Evolutionary conservation across 371 early-diverging fungal genomes (phyloP), one percentile per base, ranked within the genome.

Genomic region (Mucor velutinosus): DNA sequence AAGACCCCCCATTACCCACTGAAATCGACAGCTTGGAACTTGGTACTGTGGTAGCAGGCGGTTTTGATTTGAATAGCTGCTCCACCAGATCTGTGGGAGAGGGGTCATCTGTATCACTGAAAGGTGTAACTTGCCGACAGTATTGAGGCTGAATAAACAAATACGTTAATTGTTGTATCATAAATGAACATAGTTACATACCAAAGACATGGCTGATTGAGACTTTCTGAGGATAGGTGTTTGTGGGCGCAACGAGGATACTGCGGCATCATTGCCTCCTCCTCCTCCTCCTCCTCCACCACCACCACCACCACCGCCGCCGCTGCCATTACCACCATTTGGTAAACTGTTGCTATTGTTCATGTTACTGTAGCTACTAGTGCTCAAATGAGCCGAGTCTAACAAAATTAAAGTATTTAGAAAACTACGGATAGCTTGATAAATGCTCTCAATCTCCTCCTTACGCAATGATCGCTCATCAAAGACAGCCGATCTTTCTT

Each of bases 351-450:
- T 45, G 30, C 21, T 68, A 3, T 37, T 58, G 25, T 37, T 58
- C 14, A 45, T 27, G 30, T 61, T 61, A 91, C 89, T 67, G 85
- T 79, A 45, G 45, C 45, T 51, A 87, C 58, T 27, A 25, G 33
- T 19, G 32, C 47, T 33, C 14, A 39, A 17, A 51, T 33, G 35
- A 21, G 61, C 37, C 10, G 67, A 60, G 33, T 67, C 67, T 67
- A 56, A 30, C 14, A 6, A 32, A 60, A 30, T 25, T 25, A n/a
- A 47, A 23, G 49, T 47, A 47, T 21, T 47, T 47, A 47, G 49
- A 25, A 25, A 53, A 53, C 19, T 19, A n/a, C n/a, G 19, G 19
- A 45, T n/a, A n/a, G 4, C n/a, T 45, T 45, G 45, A n/a, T 19
- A 45, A 45, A 19, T 45, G n/a, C 7, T 8, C 14, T 14, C 14